Conservation (phyloP, 495 filamentous ascomycete species). For the Penicillium bialowiezense region DNA sequence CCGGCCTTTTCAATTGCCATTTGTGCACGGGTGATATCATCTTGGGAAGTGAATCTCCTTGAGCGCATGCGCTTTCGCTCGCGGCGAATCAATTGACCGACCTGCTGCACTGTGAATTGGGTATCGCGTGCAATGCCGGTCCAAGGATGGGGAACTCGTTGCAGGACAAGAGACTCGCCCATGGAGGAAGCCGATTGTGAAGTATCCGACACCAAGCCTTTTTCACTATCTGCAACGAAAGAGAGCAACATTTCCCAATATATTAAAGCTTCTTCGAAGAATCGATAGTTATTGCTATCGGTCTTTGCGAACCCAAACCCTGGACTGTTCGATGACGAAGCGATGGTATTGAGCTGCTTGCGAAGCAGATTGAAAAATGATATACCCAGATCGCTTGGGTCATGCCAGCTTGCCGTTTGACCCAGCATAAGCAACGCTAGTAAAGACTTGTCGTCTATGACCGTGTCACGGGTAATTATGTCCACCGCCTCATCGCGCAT, state of each 20-base stretch:
- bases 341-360: conserved; percentile 40
- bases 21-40: conserved; percentile 40
- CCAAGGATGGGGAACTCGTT: conserved; percentile 55
- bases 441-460: conserved; percentile 47
- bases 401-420: conserved; percentile 57
- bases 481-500: conserved; percentile 52
- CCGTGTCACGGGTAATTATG: conserved; percentile 43
- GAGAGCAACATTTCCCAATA: conserved; percentile 63
- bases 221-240: conserved; percentile 49
- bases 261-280: conserved; percentile 56
- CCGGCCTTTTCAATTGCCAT: conserved; percentile 45
- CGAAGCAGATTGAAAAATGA: conserved; percentile 46
- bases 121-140: conserved; percentile 55
- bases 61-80: conserved; percentile 44
- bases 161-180: conserved; percentile 32
- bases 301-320: conserved; percentile 19
- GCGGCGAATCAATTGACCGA: conserved; percentile 49
- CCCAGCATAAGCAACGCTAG: conserved; percentile 54
- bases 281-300: conserved; percentile 48
- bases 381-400: conserved; percentile 51
- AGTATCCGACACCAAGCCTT: conserved; percentile 25
- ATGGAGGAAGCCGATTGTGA: conserved; percentile 8
- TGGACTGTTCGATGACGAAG: conserved; percentile 11
- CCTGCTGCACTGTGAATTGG: conserved; percentile 53
- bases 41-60: conserved; percentile 34